These are phyloP conservation scores for Cladorrhinum sp. DNA, from an alignment of 2,329 filamentous ascomycete genomes.

Conservation along the genomic window DNA sequence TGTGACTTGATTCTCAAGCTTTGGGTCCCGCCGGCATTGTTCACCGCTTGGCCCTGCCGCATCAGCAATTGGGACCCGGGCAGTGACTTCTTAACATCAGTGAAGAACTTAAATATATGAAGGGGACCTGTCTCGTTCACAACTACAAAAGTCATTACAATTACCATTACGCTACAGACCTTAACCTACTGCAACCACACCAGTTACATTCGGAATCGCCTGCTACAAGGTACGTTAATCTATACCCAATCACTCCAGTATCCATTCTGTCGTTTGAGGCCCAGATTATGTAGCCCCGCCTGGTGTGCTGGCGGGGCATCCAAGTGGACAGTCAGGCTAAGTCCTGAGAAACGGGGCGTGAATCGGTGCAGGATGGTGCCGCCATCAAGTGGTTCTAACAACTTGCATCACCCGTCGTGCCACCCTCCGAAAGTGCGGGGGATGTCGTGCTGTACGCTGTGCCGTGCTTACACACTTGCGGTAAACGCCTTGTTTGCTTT, in stretches of 20 bases:
- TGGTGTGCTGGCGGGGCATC: constrained; percentile 6
- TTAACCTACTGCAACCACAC: neutral
- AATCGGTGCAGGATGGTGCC: neutral
- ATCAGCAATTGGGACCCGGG: constrained; percentile 2
- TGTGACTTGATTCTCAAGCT: constrained; percentile 24
- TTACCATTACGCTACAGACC: neutral
- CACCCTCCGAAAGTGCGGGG: neutral
- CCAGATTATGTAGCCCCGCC: neutral
- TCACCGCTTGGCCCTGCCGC: constrained; percentile 17
- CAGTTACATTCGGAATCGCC: neutral
- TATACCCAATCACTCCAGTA: neutral
- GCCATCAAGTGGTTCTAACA: neutral
- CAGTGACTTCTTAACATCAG: neutral
- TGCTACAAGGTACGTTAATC: constrained; percentile 1
- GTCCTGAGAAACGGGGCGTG: constrained; percentile 1
- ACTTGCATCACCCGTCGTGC: neutral
- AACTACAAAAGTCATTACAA: neutral
- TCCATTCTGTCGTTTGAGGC: constrained; percentile 3
- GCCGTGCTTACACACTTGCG: neutral
- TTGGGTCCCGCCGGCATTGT: constrained; percentile 21
- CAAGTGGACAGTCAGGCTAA: constrained; percentile 12
- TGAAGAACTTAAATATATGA: neutral
- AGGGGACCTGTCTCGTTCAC: neutral
- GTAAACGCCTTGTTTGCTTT: neutral
- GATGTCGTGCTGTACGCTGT: neutral